Evolutionary conservation across 768 basidiomycete species (phyloP).

Genomic region (Termitomyces sp.): DNA sequence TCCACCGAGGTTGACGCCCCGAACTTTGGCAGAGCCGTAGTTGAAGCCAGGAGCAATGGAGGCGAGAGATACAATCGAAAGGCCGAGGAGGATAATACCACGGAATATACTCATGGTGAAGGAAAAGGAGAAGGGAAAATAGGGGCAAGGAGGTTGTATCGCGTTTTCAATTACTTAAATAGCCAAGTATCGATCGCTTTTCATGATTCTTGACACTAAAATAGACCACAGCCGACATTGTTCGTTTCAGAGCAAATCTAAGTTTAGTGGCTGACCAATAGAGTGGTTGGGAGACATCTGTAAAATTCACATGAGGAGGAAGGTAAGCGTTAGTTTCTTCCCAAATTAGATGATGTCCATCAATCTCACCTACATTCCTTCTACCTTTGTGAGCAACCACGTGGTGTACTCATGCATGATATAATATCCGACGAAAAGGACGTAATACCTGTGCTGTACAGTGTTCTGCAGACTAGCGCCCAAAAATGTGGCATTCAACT

Average conservation of each 20-base stretch:
- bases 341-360: background rate
- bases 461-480: background rate
- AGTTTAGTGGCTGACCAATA: background rate
- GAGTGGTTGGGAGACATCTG: background rate
- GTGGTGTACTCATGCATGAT: background rate
- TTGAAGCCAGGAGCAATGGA: conserved; percentile 54
- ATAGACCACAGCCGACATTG: conserved; percentile 6
- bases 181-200: conserved; percentile 5
- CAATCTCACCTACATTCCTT: background rate
- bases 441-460: background rate
- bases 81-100: conserved; percentile 16
- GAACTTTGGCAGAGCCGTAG: conserved; percentile 68
- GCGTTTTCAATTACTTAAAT: background rate
- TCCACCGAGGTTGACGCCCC: conserved; percentile 79
- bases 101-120: conserved; percentile 10
- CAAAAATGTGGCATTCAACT: background rate
- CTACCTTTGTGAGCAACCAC: background rate
- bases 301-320: background rate
- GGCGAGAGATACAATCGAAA: conserved; percentile 22
- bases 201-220: conserved; percentile 16
- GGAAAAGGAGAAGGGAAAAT: conserved; percentile 3
- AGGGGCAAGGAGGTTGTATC: background rate
- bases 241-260: background rate
- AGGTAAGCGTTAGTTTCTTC: background rate
- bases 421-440: conserved; percentile 3